These are phyloP conservation scores for Capsicum rhomboideum DNA, from an alignment of 257 asterid genomes.

Conservation along the genomic window DNA sequence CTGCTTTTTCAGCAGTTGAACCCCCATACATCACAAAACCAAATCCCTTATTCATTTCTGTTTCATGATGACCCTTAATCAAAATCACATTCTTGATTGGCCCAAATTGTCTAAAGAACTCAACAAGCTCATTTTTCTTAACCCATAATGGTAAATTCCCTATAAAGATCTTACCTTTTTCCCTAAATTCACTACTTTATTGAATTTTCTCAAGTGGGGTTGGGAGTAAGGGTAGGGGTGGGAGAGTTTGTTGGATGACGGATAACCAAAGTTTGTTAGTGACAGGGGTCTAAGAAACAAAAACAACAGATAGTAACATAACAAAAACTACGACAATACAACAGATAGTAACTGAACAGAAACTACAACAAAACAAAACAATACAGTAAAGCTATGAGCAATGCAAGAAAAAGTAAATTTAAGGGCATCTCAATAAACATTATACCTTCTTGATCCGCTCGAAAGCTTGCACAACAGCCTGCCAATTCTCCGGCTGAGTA, in stretches of 20 bases:
- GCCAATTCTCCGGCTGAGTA: conserved; percentile 90
- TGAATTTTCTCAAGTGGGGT: conserved; percentile 35
- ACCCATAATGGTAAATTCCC: conserved; percentile 90
- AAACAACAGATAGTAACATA: too few species aligned
- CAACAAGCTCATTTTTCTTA: conserved; percentile 64
- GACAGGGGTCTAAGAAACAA: too few species aligned
- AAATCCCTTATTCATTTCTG: conserved; percentile 87
- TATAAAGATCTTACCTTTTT: conserved; percentile 80
- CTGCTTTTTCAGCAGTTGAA: conserved; percentile 65
- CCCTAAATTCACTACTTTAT: conserved; percentile 40
- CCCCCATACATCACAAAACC: conserved; percentile 85
- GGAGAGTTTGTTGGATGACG: conserved; percentile 63
- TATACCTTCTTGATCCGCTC: conserved; percentile 88
- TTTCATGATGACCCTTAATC: conserved; percentile 71
- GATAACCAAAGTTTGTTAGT: conserved; percentile 73
- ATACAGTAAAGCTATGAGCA: too few species aligned
- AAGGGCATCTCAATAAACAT: neutral
- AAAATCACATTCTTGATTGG: conserved; percentile 72
- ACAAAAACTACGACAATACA: too few species aligned
- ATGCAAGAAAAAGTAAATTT: neutral
- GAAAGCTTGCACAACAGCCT: conserved; percentile 73
- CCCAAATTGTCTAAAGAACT: conserved; percentile 96
- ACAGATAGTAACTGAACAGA: too few species aligned
- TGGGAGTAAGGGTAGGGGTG: conserved; percentile 35
- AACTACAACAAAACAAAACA: too few species aligned